Conservation (phyloP, 164 flowering plant genomes). For the Cinnamomum micranthum region DNA sequence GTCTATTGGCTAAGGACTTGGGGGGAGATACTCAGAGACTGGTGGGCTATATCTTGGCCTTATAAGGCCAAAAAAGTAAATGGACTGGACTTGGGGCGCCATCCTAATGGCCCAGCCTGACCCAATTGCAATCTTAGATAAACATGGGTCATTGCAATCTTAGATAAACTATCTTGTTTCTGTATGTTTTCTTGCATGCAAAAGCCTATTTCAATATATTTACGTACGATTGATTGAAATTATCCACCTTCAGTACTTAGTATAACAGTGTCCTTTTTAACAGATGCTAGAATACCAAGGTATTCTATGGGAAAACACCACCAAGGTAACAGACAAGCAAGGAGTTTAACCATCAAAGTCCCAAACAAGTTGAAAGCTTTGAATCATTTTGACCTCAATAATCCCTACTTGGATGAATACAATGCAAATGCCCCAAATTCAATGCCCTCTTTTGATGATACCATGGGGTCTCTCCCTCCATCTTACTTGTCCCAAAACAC, state of each 20-base stretch:
- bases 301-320: constrained; percentile 6
- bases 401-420: constrained; percentile 15
- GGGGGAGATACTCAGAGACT: neutral
- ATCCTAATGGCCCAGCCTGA: no score
- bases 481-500: constrained; percentile 37
- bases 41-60: no score
- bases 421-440: constrained; percentile 55
- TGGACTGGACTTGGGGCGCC: no score
- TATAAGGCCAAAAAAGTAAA: no score
- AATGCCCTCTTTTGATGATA: constrained; percentile 48
- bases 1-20: neutral
- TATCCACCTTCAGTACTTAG: neutral
- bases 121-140: no score
- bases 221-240: neutral
- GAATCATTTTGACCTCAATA: constrained; percentile 24
- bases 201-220: neutral
- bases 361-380: constrained; percentile 25
- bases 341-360: constrained; percentile 12
- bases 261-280: neutral
- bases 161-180: no score
- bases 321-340: constrained; percentile 1
- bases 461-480: constrained; percentile 36
- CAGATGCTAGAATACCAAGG: constrained; percentile 48
- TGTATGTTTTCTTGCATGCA: neutral
- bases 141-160: no score